A percentile compares a stretch with the other conserved stretches of the same genome.
phyloP scores from a whole-genome alignment of 2,329 filamentous ascomycete genomes.

The Dothiorella sarmentorum region DNA sequence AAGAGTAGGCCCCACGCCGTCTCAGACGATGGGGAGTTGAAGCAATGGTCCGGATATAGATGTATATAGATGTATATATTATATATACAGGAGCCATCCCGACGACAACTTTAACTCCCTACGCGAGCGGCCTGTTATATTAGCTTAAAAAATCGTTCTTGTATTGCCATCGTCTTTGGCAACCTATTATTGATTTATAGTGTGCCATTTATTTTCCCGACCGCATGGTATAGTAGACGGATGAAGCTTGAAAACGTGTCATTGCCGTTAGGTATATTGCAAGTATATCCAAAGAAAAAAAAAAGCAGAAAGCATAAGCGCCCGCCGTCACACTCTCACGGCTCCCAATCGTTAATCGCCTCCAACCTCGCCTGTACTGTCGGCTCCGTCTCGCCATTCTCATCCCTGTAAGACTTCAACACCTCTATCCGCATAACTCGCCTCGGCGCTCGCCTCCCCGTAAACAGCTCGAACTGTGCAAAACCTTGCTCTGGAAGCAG shows the following conservation, averaged over 20 bases:
- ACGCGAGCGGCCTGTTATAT: no score
- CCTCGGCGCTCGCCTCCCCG: slow-evolving; percentile 67
- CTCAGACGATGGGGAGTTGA: no score
- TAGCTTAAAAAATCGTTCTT: no score
- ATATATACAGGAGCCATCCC: no score
- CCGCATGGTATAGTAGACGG: no score
- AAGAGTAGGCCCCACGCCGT: neutral
- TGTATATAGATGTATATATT: no score
- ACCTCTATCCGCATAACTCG: slow-evolving; percentile 68
- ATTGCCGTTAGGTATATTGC: slow-evolving; percentile 11
- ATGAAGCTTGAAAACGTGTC: neutral
- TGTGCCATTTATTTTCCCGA: no score
- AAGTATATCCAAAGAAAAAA: neutral
- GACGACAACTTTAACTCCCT: no score
- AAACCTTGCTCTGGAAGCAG: slow-evolving; percentile 75
- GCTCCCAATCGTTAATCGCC: slow-evolving; percentile 2
- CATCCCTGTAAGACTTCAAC: slow-evolving; percentile 23
- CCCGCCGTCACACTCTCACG: no score
- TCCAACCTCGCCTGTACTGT: slow-evolving; percentile 1
- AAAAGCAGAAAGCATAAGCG: no score
- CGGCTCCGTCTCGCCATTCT: slow-evolving; percentile 4
- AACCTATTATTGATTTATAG: no score
- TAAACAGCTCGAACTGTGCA: slow-evolving; percentile 79
- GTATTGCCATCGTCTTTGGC: neutral
- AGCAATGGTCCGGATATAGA: no score